phyloP scores from a whole-genome alignment of 257 asterid genomes.

The Cinchona pubescens region DNA sequence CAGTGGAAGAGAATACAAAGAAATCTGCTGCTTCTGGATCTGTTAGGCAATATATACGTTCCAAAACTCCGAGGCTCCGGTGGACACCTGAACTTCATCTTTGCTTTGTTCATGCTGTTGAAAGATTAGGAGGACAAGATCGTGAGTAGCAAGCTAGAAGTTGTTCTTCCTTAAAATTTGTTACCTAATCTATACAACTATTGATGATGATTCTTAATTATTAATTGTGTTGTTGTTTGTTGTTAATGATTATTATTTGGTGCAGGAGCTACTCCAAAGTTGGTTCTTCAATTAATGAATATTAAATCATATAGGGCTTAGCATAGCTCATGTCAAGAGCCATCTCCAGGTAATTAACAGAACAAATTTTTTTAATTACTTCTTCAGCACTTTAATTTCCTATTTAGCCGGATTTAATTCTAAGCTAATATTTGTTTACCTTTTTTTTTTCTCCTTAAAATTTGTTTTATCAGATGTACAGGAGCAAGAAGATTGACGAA shows the following conservation, averaged over 20 bases:
- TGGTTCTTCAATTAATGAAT: constrained; percentile 90
- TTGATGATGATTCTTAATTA: neutral
- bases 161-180: constrained; percentile 6
- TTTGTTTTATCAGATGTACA: constrained; percentile 62
- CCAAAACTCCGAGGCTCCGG: constrained; percentile 78
- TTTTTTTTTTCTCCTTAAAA: constrained; percentile 8
- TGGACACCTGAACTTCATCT: constrained; percentile 93
- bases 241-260: constrained; percentile 6
- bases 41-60: constrained; percentile 73
- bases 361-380: too few relatives aligned
- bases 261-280: constrained; percentile 91
- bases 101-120: constrained; percentile 80
- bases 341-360: constrained; percentile 72
- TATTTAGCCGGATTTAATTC: too few relatives aligned
- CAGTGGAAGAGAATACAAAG: constrained; percentile 73
- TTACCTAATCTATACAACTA: constrained; percentile 4
- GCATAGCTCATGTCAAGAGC: constrained; percentile 98
- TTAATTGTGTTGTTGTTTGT: neutral
- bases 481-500: constrained; percentile 94
- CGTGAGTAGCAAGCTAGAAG: constrained; percentile 38
- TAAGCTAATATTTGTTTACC: neutral
- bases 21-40: constrained; percentile 54
- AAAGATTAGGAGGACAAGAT: constrained; percentile 88
- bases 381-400: too few relatives aligned
- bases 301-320: constrained; percentile 91